Base-by-base conservation (phyloP, 441 rosid species). In the Corymbia citriodora region DNA sequence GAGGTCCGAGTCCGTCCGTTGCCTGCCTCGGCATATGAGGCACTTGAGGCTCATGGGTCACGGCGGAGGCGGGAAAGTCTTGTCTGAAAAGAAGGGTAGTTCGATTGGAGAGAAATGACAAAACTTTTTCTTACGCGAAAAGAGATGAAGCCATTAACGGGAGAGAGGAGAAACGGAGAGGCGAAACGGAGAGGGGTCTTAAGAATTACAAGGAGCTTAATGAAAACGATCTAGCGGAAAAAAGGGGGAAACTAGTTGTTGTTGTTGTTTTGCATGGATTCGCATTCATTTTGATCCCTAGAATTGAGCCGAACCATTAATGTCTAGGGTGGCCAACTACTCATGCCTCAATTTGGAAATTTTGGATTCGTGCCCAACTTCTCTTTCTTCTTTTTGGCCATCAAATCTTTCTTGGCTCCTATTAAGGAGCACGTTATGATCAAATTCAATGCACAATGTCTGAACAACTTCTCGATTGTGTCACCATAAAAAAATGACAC, bases 21-120 rank as follows among this genome's bases (percentile, higher is more conserved):
- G 88, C 68, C 68, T 14, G 52, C 49, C 61, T 5, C 6, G 88
- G 72, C 88, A 87, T 70, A 25, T 31, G 50, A 87, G 88, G 72
- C 88, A 87, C 19, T 61, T 55, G 52, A 87, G 88, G 68, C 88
- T 40, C 88, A 87, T 87, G 85, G 85, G n/a, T 79, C n/a, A 18
- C 6, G n/a, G 40, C 57, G 59, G 59, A 33, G 33, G 52, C 3
- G 1, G 52, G 52, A 79, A 45, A 23, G n/a, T 79, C 18, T 23
- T 14, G 29, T 1, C 7, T 14, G 29, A 12, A 48, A 21, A 25
- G 23, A 12, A 11, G 52, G 50, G 29, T 11, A 50, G 27, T 27
- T 45, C n/a, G 52, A 45, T 79, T 7, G 52, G 85, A 79, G 50
- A 40, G 50, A 40, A 74, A 74, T 13, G 83, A 74, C 45, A 29